Conservation (phyloP, 179 eudicot species). For the Silene noctiflora region DNA sequence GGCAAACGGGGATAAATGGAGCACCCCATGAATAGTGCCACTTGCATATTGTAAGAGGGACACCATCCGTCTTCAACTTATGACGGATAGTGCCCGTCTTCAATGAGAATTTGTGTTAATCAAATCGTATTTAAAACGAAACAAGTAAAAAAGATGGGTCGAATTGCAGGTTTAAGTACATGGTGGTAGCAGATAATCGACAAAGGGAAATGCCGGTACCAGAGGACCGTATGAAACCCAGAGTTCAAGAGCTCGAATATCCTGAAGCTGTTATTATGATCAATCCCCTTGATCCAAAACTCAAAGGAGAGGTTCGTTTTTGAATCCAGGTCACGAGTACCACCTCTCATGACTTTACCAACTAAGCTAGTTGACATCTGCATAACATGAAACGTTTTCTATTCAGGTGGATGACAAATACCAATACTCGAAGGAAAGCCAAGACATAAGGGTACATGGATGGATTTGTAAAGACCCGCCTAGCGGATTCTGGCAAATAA, state of each 20-base stretch:
- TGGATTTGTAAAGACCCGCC: constrained; percentile 76
- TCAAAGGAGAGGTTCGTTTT: constrained; percentile 71
- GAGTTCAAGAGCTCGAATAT: constrained; percentile 65
- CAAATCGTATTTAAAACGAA: too few species aligned
- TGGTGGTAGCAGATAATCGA: constrained; percentile 69
- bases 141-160: not conserved
- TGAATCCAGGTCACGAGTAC: too few species aligned
- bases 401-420: constrained; percentile 95
- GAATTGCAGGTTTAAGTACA: constrained; percentile 59
- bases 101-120: too few species aligned
- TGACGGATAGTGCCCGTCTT: too few species aligned
- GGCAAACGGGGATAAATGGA: too few species aligned
- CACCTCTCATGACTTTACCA: too few species aligned
- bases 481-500: constrained; percentile 92
- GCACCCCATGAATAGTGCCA: too few species aligned
- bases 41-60: too few species aligned
- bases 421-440: constrained; percentile 83
- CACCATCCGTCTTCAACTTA: too few species aligned
- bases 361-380: too few species aligned
- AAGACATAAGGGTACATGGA: constrained; percentile 80
- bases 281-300: constrained; percentile 57
- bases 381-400: too few species aligned
- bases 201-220: constrained; percentile 83
- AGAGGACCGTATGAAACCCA: constrained; percentile 63
- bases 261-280: constrained; percentile 76